Percentiles rank a stretch among this genome's conserved stretches.
Conservation (phyloP, 2,329 filamentous ascomycete species). For the Penicillium griseofulvum region DNA sequence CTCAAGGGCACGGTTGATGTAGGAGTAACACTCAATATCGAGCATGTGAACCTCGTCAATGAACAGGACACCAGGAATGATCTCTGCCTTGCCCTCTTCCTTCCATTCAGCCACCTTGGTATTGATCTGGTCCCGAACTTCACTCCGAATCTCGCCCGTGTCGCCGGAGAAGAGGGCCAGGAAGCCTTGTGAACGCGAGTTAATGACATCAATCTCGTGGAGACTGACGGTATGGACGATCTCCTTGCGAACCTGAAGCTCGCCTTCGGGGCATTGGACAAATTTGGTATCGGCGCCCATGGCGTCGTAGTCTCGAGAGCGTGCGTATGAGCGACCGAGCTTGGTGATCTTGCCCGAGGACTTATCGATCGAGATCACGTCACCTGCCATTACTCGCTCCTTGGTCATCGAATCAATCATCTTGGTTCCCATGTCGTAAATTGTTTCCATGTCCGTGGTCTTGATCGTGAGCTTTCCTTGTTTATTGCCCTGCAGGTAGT, state of each 20-base stretch:
- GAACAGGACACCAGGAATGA: conserved; percentile 94
- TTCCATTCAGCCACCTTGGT: conserved; percentile 99
- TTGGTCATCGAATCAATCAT: conserved; percentile 99
- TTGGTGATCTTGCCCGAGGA: conserved; percentile 98
- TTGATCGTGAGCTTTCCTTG: conserved; percentile 99
- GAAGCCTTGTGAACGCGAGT: conserved; percentile 97
- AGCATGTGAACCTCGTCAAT: conserved; percentile 99
- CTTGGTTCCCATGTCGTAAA: conserved; percentile 99
- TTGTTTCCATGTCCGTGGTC: conserved; percentile 98
- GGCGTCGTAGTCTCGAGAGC: conserved; percentile 95
- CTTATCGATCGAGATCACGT: conserved; percentile 98
- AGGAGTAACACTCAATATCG: conserved; percentile 98
- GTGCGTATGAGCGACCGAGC: conserved; percentile 88
- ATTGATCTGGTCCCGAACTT: conserved; percentile 98
- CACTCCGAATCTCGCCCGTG: conserved; percentile 94
- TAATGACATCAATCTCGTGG: conserved; percentile 99
- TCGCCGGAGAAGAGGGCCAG: conserved; percentile 95
- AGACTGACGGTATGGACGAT: conserved; percentile 95
- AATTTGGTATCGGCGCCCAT: conserved; percentile 99
- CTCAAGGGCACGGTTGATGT: conserved; percentile 95
- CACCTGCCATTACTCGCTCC: conserved; percentile 96
- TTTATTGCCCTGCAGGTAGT: conserved; percentile 69
- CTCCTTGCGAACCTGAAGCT: conserved; percentile 95
- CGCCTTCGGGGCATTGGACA: conserved; percentile 93
- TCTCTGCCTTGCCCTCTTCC: conserved; percentile 97